Base-by-base conservation (phyloP, 2,329 filamentous ascomycete species). In the Cladobotryum protrusum region DNA sequence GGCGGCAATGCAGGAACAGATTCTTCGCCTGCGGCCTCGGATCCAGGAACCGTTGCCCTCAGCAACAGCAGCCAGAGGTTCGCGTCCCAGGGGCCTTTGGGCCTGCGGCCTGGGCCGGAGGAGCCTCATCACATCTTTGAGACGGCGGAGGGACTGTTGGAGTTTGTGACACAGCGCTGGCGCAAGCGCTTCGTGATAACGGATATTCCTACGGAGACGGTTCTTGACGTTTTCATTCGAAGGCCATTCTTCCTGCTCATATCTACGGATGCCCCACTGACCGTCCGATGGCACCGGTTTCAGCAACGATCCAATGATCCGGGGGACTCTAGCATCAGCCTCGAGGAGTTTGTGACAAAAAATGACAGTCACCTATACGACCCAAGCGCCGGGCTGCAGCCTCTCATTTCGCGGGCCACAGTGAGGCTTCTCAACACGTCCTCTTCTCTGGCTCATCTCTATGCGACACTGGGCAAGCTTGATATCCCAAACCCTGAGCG, bases 161-260 rank as follows among this genome's bases (percentile, higher is more conserved):
- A 95, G 45, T 92, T 88, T 62, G 89, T 95, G 50, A 97, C 92
- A 3, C 81, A 82, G 64, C 75, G 82, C 65, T 99, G 93, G 93
- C 82, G 79, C 56, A 79, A 85, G 50, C 82, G 84, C 49, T 99
- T 87, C 79, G 89, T 97, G 14, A 93, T 85, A 2, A 93, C 87
- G 3, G 86, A 93, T 63, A 83, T 96, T 55, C 81, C 83, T 71
- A 82, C 84, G 57, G 86, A 90, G 58, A 66, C 68, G 3, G 79
- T 85, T 7, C 78, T 96, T 4, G 88, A 96, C 59, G 77, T 83
- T 19, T 82, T 96, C 45, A 72, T 84, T 52, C 78, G 85, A 17
- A 81, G 93, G 7, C 93, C 93, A 1, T 96, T 96, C 73, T 97
- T 97, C 74, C 78, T 99, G 45, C 81, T 97, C 33, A 75, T 99